A percentile compares a stretch with the other conserved stretches of the same genome.
Conservation (phyloP, 2,329 filamentous ascomycete genomes). For the Monosporascus sp. region DNA sequence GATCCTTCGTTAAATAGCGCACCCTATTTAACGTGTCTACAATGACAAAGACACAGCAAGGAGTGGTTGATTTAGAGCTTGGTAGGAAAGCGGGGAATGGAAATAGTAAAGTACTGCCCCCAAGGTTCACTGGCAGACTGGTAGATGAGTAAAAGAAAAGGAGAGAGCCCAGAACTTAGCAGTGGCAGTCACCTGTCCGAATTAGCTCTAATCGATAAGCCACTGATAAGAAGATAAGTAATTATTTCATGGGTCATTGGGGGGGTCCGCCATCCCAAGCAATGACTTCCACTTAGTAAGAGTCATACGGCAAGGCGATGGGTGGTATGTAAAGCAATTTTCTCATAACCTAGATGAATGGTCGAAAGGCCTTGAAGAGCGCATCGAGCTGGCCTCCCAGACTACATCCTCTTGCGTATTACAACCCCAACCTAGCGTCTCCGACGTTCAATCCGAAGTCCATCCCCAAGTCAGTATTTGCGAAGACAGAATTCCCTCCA, state of each 20-base stretch:
- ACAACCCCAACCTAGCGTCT: constrained; percentile 2
- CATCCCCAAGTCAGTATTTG: constrained; percentile 5
- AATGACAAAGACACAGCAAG: no score
- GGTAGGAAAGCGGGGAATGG: no score
- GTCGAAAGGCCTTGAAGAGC: not conserved
- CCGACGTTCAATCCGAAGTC: not conserved
- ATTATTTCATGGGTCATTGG: no score
- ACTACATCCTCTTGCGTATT: not conserved
- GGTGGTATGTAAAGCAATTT: not conserved
- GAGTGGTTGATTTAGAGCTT: no score
- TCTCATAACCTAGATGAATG: constrained; percentile 3
- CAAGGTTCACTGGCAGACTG: no score
- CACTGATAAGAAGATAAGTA: not conserved
- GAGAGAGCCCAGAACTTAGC: no score
- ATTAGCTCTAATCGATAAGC: not conserved
- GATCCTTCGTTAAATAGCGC: no score
- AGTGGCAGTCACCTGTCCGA: no score
- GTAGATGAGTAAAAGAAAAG: no score
- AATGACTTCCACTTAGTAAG: not conserved
- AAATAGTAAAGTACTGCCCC: no score
- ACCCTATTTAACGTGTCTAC: no score
- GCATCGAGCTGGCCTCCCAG: not conserved
- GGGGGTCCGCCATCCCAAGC: no score
- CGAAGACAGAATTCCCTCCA: constrained; percentile 5
- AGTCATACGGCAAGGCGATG: not conserved